These are phyloP conservation scores for Pichia scutulata DNA, from an alignment of 805 yeast genomes.

Conservation along the genomic window DNA sequence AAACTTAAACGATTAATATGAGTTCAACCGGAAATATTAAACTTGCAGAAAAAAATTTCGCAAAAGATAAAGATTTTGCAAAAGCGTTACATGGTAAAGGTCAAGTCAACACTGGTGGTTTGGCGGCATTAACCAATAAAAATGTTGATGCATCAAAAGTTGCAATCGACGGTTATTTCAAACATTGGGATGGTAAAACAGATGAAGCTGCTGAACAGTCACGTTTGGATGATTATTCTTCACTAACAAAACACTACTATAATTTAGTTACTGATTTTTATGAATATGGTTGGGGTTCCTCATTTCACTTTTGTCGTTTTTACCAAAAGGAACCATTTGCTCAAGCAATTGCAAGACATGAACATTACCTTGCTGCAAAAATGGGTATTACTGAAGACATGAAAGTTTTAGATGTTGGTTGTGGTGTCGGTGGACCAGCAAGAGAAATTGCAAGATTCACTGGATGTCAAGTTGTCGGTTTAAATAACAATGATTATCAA, in stretches of 20 bases:
- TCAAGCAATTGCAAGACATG: slow-evolving; percentile 96
- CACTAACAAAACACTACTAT: slow-evolving; percentile 90
- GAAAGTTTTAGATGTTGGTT: slow-evolving; percentile 94
- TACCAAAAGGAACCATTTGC: slow-evolving; percentile 88
- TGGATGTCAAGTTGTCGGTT: slow-evolving; percentile 76
- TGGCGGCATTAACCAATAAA: slow-evolving; percentile 70
- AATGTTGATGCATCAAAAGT: slow-evolving; percentile 71
- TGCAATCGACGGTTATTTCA: slow-evolving; percentile 85
- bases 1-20: not conserved
- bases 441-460: slow-evolving; percentile 93
- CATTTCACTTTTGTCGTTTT: slow-evolving; percentile 94
- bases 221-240: slow-evolving; percentile 80
- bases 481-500: slow-evolving; percentile 96
- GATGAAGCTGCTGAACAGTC: slow-evolving; percentile 59
- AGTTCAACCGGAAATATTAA: slow-evolving; percentile 16
- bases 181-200: slow-evolving; percentile 94
- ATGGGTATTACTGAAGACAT: slow-evolving; percentile 72
- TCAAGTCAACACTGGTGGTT: slow-evolving; percentile 57
- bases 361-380: slow-evolving; percentile 85
- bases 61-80: slow-evolving; percentile 66
- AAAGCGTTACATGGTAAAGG: slow-evolving; percentile 78
- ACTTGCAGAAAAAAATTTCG: slow-evolving; percentile 48
- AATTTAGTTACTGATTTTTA: slow-evolving; percentile 96
- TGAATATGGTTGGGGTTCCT: slow-evolving; percentile 99
- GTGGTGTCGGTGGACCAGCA: slow-evolving; percentile 99